Evolutionary conservation across 2,329 filamentous ascomycete genomes (phyloP), one percentile per base, ranked within the genome.

Genomic region (Pseudogymnoascus sp.): DNA sequence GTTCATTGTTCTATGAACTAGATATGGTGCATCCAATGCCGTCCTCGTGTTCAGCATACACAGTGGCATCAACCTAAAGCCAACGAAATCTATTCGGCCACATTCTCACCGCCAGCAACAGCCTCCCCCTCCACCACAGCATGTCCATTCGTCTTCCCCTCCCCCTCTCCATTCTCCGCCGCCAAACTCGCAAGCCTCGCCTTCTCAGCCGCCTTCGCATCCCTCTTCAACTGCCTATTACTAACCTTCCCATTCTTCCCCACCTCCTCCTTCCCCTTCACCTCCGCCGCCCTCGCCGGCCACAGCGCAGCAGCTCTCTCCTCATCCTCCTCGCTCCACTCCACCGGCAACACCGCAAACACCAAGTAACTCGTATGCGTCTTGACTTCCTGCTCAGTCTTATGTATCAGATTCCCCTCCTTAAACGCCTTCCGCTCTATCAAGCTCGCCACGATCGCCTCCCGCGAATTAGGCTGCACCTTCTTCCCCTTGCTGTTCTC

Each of bases 341-440:
- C 87, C 46, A 86, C 82, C n/a, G 95, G 93, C 65, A 99, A 77
- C 2, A 95, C 79, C 0, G 95, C 95, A 78, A 99, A 99, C 4
- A 96, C 89, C 4, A 99, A 82, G 74, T 99, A 99, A n/a, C 90
- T 95, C 0, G 95, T 99, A 76, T 99, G 95, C 6, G 90, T 95
- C 81, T 96, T 97, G 65, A 97, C 78, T 71, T 99, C 95, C 0
- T 87, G 79, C 77, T 99, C 95, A 0, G 90, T 87, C 23, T 91
- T 84, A 70, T 96, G 91, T 31, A 91, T 82, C 42, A 97, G 72
- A 28, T 85, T 84, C 0, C 95, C 95, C 66, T 93, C 85, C 72
- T 89, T 84, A 78, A 88, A 96, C 0, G 83, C 74, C 66, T 90
- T 86, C 53, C 75, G 74, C 64, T 74, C 73, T 53, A 74, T 65